A percentile compares a stretch with the other conserved stretches of the same genome.
These are phyloP conservation scores for Podaxis sp. DNA, from an alignment of 768 basidiomycete species.

Conservation along the genomic window DNA sequence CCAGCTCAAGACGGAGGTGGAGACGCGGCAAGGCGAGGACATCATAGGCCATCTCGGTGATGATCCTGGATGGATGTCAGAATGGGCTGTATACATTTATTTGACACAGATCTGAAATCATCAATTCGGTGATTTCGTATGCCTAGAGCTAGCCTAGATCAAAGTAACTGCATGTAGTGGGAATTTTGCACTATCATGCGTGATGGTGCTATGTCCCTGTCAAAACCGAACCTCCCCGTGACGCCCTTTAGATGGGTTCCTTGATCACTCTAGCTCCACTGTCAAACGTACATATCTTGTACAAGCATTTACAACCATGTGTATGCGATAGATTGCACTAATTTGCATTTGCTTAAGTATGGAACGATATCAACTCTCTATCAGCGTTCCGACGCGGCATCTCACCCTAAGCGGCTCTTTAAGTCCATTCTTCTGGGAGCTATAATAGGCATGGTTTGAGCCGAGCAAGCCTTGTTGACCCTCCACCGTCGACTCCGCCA, in stretches of 20 bases:
- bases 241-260: background rate
- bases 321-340: background rate
- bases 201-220: background rate
- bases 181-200: background rate
- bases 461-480: too few relatives aligned
- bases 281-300: background rate
- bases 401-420: background rate
- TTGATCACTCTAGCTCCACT: background rate
- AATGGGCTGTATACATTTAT: background rate
- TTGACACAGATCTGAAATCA: background rate
- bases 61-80: background rate
- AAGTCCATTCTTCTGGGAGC: background rate
- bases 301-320: background rate
- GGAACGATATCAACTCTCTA: background rate
- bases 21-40: slow-evolving; percentile 1
- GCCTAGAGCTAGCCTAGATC: background rate
- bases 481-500: too few relatives aligned
- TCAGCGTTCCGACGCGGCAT: background rate
- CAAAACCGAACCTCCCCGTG: background rate
- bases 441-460: background rate
- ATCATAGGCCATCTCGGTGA: slow-evolving; percentile 12
- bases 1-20: background rate
- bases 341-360: background rate
- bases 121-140: slow-evolving; percentile 3
- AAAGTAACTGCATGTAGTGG: background rate